Evolutionary conservation across 164 flowering plant species (phyloP).

Genomic region (Liquidambar formosana): DNA sequence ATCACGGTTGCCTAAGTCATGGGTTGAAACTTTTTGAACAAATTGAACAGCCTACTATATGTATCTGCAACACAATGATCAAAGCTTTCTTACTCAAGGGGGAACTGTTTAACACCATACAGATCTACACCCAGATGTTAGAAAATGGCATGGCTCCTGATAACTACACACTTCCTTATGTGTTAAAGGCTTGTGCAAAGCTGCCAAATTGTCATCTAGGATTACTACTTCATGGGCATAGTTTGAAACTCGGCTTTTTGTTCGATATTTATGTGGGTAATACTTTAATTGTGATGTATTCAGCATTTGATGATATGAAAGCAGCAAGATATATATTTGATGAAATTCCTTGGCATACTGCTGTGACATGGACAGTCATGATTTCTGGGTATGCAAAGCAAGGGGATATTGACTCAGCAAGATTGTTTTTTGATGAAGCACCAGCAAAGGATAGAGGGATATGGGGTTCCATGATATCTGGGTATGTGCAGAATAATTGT

Average conservation of each 20-base stretch:
- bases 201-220: constrained; percentile 32
- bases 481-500: constrained; percentile 63
- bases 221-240: constrained; percentile 40
- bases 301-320: constrained; percentile 29
- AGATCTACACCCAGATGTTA: constrained; percentile 36
- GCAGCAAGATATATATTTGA: constrained; percentile 47
- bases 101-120: constrained; percentile 22
- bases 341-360: constrained; percentile 34
- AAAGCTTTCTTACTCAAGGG: constrained; percentile 44
- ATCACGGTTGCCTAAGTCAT: constrained; percentile 32
- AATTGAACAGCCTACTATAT: constrained; percentile 48
- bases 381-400: constrained; percentile 52
- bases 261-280: constrained; percentile 53
- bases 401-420: constrained; percentile 56
- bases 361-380: constrained; percentile 63
- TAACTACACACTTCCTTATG: constrained; percentile 63
- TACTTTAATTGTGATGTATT: constrained; percentile 49
- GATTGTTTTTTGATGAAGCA: constrained; percentile 53
- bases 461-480: constrained; percentile 73
- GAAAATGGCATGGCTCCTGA: constrained; percentile 39
- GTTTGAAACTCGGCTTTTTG: constrained; percentile 43
- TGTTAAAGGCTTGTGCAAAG: constrained; percentile 51
- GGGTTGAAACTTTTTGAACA: constrained; percentile 40
- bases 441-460: constrained; percentile 55
- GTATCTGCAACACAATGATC: constrained; percentile 70